Evolutionary conservation across 2,329 filamentous ascomycete genomes (phyloP).

Genomic region (Colletotrichum gloeosporioides): DNA sequence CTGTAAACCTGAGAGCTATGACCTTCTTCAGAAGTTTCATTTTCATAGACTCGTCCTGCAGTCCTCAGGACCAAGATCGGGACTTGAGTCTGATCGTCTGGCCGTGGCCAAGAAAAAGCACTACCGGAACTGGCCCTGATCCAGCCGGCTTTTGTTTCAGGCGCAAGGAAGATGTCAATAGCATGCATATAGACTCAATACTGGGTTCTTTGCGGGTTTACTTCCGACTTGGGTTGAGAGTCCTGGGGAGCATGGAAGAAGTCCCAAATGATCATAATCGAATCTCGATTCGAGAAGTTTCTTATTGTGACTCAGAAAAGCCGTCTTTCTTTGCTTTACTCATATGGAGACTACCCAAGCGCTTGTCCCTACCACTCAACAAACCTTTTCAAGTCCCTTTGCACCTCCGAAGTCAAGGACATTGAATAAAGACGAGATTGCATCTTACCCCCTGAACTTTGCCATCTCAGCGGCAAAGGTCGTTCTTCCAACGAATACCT

Average conservation of each 20-base stretch:
- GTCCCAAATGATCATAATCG: neutral
- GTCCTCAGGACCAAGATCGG: neutral
- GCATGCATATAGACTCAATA: too few relatives aligned
- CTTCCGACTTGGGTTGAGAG: neutral
- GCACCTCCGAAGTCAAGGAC: neutral
- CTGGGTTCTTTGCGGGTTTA: neutral
- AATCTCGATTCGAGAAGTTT: neutral
- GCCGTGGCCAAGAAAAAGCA: neutral
- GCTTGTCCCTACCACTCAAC: neutral
- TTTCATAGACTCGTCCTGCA: neutral
- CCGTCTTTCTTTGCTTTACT: neutral
- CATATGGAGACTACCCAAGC: neutral
- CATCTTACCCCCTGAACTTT: too few relatives aligned
- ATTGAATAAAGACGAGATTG: too few relatives aligned
- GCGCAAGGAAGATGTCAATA: too few relatives aligned
- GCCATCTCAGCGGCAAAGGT: too few relatives aligned
- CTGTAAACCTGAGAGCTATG: neutral
- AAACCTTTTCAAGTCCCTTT: rapidly evolving
- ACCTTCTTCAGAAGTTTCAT: neutral
- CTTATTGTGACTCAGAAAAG: neutral
- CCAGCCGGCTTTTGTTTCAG: too few relatives aligned
- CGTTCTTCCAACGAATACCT: too few relatives aligned
- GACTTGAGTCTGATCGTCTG: neutral
- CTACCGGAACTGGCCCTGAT: neutral
- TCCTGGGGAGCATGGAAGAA: neutral